phyloP scores from a whole-genome alignment of 2,329 filamentous ascomycete genomes.

The Botrytis medusae region DNA sequence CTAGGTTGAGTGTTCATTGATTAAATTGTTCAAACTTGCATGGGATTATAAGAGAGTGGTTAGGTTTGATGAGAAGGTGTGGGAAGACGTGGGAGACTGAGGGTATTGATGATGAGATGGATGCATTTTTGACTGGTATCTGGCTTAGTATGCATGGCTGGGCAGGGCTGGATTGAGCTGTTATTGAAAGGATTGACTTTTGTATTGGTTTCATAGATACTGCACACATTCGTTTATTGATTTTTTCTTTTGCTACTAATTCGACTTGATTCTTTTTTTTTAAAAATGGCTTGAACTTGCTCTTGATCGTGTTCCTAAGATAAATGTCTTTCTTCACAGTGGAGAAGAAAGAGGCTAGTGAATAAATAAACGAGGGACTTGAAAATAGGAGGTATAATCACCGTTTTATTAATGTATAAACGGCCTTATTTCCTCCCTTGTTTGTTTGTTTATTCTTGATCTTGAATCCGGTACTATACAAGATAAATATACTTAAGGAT shows the following conservation, averaged over 20 bases:
- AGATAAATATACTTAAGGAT: not conserved
- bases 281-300: not conserved
- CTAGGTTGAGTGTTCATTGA: constrained; percentile 37
- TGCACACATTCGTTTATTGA: constrained; percentile 2
- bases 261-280: not conserved
- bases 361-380: not conserved
- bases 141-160: not conserved
- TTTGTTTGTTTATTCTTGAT: not conserved
- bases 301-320: not conserved
- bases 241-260: not conserved
- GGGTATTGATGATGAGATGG: not conserved
- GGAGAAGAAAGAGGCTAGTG: not conserved
- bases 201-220: not conserved
- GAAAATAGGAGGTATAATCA: not conserved
- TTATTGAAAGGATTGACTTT: not conserved
- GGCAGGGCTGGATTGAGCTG: not conserved
- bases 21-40: not conserved
- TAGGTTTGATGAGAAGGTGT: too few species aligned
- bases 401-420: too few species aligned
- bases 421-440: not conserved
- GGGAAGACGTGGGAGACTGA: too few species aligned
- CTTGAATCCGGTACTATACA: not conserved
- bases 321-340: not conserved
- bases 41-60: not conserved
- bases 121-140: not conserved